Percentiles rank a stretch among this genome's conserved stretches.
Evolutionary conservation across 164 flowering plant species (phyloP).

Genomic region (Tinospora cordifolia): DNA sequence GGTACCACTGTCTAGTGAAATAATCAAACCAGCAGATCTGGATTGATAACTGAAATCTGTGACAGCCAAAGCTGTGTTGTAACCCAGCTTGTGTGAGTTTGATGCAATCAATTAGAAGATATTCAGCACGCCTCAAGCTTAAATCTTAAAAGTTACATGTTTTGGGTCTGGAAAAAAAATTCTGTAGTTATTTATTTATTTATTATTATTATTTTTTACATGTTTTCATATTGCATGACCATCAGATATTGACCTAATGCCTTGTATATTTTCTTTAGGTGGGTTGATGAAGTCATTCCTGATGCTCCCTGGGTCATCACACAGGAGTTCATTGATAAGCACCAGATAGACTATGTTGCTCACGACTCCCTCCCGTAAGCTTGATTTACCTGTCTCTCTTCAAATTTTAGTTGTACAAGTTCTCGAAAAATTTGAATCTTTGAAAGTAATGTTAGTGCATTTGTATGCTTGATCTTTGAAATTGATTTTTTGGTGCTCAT

Average conservation of each 20-base stretch:
- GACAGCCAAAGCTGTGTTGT: too few relatives aligned
- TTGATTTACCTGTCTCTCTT: conserved; percentile 10
- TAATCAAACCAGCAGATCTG: too few relatives aligned
- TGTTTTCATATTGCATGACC: not conserved
- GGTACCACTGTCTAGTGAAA: too few relatives aligned
- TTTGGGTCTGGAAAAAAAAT: too few relatives aligned
- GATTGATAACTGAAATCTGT: too few relatives aligned
- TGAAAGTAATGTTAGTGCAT: not conserved
- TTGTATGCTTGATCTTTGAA: not conserved
- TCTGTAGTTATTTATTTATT: too few relatives aligned
- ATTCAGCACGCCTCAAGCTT: too few relatives aligned
- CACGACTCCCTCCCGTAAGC: conserved; percentile 98
- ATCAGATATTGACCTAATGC: not conserved
- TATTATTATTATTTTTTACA: too few relatives aligned
- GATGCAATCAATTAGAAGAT: too few relatives aligned
- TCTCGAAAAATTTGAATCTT: not conserved
- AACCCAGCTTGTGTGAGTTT: too few relatives aligned
- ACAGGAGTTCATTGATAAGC: conserved; percentile 82
- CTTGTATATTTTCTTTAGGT: conserved; percentile 36
- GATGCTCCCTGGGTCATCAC: conserved; percentile 94
- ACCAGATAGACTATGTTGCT: conserved; percentile 83
- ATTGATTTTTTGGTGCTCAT: not conserved
- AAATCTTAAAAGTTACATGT: too few relatives aligned
- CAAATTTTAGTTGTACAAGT: conserved; percentile 1
- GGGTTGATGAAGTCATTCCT: conserved; percentile 99